Conservation (phyloP, 2,329 filamentous ascomycete genomes). For the Pseudocercospora eumusae region DNA sequence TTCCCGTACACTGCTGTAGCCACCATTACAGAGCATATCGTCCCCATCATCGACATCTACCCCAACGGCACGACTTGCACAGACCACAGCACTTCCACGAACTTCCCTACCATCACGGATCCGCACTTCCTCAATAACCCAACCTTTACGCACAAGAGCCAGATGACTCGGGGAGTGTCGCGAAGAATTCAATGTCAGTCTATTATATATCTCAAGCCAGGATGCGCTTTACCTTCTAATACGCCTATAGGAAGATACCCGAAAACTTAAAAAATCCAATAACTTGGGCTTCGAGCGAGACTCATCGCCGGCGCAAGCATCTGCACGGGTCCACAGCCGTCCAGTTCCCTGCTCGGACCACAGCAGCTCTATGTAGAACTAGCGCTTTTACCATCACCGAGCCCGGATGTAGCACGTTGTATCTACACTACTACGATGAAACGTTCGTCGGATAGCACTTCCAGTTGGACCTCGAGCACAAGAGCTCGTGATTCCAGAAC, state of each 20-base stretch:
- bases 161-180: conserved; percentile 11
- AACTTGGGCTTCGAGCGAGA: conserved; percentile 12
- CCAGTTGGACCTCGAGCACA: too few relatives aligned
- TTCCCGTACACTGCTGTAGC: conserved; percentile 8
- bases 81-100: neutral
- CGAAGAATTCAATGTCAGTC: neutral
- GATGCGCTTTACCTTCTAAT: neutral
- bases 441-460: too few relatives aligned
- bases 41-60: neutral
- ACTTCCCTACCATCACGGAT: neutral
- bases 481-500: too few relatives aligned
- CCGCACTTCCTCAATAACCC: neutral
- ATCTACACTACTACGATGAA: too few relatives aligned
- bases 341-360: neutral
- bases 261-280: conserved; percentile 14
- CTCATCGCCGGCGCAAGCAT: neutral
- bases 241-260: conserved; percentile 10
- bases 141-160: neutral
- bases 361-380: neutral
- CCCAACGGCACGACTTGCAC: neutral
- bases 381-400: too few relatives aligned
- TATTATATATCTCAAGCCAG: too few relatives aligned
- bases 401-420: too few relatives aligned
- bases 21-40: neutral
- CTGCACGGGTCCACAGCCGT: neutral